These are phyloP conservation scores for Nicotiana sylvestris DNA, from an alignment of 257 asterid genomes.

Conservation along the genomic window DNA sequence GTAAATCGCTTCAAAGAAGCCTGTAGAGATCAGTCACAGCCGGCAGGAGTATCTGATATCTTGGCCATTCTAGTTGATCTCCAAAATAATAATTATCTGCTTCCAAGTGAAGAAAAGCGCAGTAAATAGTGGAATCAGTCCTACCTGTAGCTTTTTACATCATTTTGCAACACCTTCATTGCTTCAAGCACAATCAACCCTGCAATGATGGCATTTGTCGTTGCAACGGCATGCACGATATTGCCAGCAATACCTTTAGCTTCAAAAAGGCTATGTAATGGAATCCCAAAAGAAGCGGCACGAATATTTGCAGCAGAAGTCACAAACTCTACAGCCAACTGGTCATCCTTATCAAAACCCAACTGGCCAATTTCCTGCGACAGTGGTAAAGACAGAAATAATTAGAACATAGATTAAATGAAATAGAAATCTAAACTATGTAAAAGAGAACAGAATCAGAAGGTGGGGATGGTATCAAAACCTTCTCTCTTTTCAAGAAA, in stretches of 20 bases:
- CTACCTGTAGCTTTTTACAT: slow-evolving; percentile 64
- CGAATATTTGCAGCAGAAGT: slow-evolving; percentile 99
- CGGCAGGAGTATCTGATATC: background rate
- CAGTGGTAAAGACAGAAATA: slow-evolving; percentile 4
- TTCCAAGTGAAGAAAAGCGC: background rate
- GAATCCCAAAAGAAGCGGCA: slow-evolving; percentile 97
- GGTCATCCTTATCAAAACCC: slow-evolving; percentile 96
- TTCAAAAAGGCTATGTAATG: slow-evolving; percentile 92
- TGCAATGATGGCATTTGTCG: slow-evolving; percentile 93
- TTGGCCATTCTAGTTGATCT: background rate
- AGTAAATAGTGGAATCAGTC: slow-evolving; percentile 3
- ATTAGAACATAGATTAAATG: background rate
- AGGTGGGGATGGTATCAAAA: slow-evolving; percentile 25
- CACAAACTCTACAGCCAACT: slow-evolving; percentile 93
- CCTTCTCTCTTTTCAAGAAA: slow-evolving; percentile 70
- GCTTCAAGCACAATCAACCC: slow-evolving; percentile 98
- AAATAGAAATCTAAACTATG: background rate
- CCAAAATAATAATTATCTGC: background rate
- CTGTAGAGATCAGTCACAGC: background rate
- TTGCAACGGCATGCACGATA: slow-evolving; percentile 98
- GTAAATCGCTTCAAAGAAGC: background rate
- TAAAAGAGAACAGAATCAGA: slow-evolving; percentile 9
- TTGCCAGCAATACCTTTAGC: slow-evolving; percentile 99
- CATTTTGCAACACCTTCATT: slow-evolving; percentile 82
- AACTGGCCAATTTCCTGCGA: slow-evolving; percentile 85